Base-by-base conservation (phyloP, 345 rosid genomes). In the Salix dunnii region DNA sequence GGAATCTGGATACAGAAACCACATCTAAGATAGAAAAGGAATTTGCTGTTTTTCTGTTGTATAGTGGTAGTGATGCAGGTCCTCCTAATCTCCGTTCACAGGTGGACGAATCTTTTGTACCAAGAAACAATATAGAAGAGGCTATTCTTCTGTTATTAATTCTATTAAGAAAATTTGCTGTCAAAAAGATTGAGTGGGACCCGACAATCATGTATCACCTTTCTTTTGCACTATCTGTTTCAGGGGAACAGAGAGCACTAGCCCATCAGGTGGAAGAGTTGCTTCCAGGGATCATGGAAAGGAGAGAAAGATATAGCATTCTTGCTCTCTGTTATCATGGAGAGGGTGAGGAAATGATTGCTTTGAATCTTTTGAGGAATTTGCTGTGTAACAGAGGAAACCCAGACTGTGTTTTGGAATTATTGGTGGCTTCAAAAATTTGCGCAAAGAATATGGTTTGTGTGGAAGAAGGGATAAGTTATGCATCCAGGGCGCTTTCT, bases 61-160 rank as follows among this genome's bases (percentile, higher is more conserved):
- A 93, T 63, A 86, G 84, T 13, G 97, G 97, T 61, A 88, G 88
- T 55, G 94, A 93, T 81, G 92, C 97, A 9, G 83, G 87, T 74
- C 92, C 97, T n/a, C 94, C 92, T 14, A 86, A 86, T 80, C 93
- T 93, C n/a, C 93, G 89, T 25, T 84, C 84, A 70, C 97, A 89
- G 84, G 83, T 90, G 67, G 97, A 87, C 23, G 85, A 87, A 20
- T 84, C 90, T 0, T 93, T 88, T 83, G 87, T 90, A 53, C 97
- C 97, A 2, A 83, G 89, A 83, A 91, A 89, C 86, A 91, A 91
- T 49, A 76, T 91, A 36, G 97, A 93, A 72, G 97, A 93, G 81
- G 94, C 97, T 81, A 85, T 91, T 64, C 93, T 93, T 76, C 86
- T 93, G 69, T 78, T 93, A 17, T 85, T 91, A 86, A 80, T 93